These are phyloP conservation scores for Plectosphaerella plurivora DNA, from an alignment of 2,329 filamentous ascomycete species.

Conservation along the genomic window DNA sequence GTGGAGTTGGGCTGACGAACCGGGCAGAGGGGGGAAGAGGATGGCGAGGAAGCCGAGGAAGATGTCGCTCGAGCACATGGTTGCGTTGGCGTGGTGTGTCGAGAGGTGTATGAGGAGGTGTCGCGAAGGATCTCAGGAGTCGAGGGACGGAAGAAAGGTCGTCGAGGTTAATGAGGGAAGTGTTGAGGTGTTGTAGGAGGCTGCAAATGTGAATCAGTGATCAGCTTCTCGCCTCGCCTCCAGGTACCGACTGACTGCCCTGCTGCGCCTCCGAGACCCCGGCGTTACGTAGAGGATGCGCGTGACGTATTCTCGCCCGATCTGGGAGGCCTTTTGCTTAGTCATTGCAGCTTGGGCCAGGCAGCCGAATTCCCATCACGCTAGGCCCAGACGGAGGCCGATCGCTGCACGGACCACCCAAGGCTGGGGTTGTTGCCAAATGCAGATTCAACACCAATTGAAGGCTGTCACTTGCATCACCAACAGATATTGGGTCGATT, in stretches of 20 bases:
- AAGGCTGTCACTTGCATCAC: too few species aligned
- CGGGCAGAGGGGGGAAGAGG: conserved; percentile 61
- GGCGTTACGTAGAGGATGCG: background rate
- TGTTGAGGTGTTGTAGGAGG: background rate
- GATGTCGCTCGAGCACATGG: conserved; percentile 57
- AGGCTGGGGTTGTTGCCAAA: too few species aligned
- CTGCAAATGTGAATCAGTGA: too few species aligned
- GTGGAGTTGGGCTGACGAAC: conserved; percentile 35
- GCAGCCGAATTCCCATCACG: background rate
- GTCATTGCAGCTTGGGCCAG: background rate
- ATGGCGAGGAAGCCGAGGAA: conserved; percentile 62
- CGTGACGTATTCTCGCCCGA: background rate
- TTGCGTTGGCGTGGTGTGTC: conserved; percentile 8
- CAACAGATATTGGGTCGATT: too few species aligned
- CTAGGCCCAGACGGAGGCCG: background rate
- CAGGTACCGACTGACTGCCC: background rate
- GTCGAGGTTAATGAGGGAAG: background rate
- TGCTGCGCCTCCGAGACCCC: background rate
- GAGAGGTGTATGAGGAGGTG: background rate
- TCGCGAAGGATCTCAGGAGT: background rate
- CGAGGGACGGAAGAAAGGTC: background rate
- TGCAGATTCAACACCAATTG: too few species aligned
- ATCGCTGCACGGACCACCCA: too few species aligned
- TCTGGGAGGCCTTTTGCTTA: background rate
- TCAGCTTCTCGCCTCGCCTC: too few species aligned